Evolutionary conservation across 108 stramenopile genomes (phyloP), one percentile per base, ranked within the genome.

Genomic region (Cyclostephanos invisitatus): DNA sequence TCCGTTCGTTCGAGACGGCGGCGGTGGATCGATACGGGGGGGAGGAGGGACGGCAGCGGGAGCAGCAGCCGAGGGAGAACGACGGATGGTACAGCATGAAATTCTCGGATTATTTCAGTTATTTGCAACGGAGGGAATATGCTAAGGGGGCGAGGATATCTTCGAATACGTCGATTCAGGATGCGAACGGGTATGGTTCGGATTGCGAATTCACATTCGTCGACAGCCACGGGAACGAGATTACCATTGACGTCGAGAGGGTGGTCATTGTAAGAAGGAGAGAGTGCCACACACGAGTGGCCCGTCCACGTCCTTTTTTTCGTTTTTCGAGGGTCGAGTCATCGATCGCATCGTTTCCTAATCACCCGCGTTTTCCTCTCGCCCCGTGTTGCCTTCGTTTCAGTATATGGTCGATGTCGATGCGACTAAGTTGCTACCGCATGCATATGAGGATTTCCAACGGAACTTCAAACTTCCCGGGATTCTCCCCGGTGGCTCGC

Each of bases 341-440:
- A n/a, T n/a, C n/a, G n/a, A n/a, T n/a, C n/a, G n/a, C n/a, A n/a
- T 54, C n/a, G 25, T 9, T 51, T 50, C 51, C 10, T 61, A 8
- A 29, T 67, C 10, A 0, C 59, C 24, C 17, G 2, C 28, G 50
- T n/a, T 50, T 27, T 40, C n/a, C 10, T 40, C 40, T 8, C 40
- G 1, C 40, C 40, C 36, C 40, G 12, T 9, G 1, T 42, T 42
- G 7, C 40, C 40, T 46, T 14, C 27, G 18, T 5, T 22, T 27
- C 54, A 74, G 73, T 93, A 93, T 60, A 68, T 91, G 86, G 68
- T 93, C 36, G 92, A 93, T 72, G 47, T 88, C 12, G 92, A 93
- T 68, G 60, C 88, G 49, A 70, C 66, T 2, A 86, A 81, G 50
- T 21, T 86, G 18, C 67, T 88, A 8, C 90, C 92, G 2, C 36